These are phyloP conservation scores for Amauroascus verrucosus DNA, from an alignment of 2,329 filamentous ascomycete species.

Conservation along the genomic window DNA sequence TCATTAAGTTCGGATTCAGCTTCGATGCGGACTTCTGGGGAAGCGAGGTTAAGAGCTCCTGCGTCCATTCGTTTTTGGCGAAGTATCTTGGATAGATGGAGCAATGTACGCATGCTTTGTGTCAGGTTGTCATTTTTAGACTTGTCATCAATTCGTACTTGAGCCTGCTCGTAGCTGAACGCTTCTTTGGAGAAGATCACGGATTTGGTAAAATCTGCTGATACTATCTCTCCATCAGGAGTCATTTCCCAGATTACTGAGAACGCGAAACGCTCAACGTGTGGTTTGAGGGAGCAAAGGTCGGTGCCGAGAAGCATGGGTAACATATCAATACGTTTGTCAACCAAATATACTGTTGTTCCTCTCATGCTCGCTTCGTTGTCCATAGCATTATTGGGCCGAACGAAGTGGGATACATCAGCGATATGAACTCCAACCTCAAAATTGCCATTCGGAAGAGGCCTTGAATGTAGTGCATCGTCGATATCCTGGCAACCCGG, in stretches of 20 bases:
- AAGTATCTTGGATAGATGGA: slow-evolving; percentile 83
- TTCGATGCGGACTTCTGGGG: slow-evolving; percentile 94
- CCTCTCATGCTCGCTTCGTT: slow-evolving; percentile 85
- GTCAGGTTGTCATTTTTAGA: slow-evolving; percentile 85
- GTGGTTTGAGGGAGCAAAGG: slow-evolving; percentile 89
- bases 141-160: slow-evolving; percentile 81
- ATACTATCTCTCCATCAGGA: slow-evolving; percentile 72
- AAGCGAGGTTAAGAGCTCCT: slow-evolving; percentile 86
- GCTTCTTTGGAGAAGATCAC: slow-evolving; percentile 94
- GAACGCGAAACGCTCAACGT: slow-evolving; percentile 88
- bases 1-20: slow-evolving; percentile 93
- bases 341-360: slow-evolving; percentile 93
- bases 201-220: slow-evolving; percentile 85
- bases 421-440: slow-evolving; percentile 98
- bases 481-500: slow-evolving; percentile 96
- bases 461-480: slow-evolving; percentile 81
- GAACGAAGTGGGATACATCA: slow-evolving; percentile 98
- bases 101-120: slow-evolving; percentile 71
- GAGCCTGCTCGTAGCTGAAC: slow-evolving; percentile 95
- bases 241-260: slow-evolving; percentile 84
- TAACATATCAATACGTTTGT: slow-evolving; percentile 99
- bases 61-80: slow-evolving; percentile 94
- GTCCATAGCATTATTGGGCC: slow-evolving; percentile 95
- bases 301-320: slow-evolving; percentile 93
- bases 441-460: slow-evolving; percentile 81